phyloP scores from a whole-genome alignment of 805 yeast genomes.

The Candida taoyuanica region DNA sequence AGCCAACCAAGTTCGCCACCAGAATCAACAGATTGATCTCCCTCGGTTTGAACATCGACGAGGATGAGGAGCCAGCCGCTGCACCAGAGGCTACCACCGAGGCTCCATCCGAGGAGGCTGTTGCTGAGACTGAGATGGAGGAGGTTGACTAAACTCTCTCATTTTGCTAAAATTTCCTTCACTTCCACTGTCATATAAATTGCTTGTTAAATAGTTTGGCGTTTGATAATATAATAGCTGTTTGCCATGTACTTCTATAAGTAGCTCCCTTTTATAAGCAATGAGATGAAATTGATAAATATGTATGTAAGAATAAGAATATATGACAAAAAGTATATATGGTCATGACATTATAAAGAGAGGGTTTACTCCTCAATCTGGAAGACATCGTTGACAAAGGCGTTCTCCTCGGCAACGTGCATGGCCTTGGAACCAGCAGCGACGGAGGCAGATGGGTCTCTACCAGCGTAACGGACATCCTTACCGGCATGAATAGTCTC shows the following conservation, averaged over 20 bases:
- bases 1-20: constrained; percentile 94
- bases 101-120: constrained; percentile 47
- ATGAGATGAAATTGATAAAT: too few species aligned
- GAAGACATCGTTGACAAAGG: constrained; percentile 78
- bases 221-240: too few species aligned
- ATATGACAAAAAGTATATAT: background rate
- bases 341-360: constrained; percentile 1
- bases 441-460: constrained; percentile 97
- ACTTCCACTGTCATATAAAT: background rate
- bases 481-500: constrained; percentile 66
- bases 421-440: constrained; percentile 94
- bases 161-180: too few species aligned
- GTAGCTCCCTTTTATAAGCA: too few species aligned
- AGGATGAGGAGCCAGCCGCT: constrained; percentile 60
- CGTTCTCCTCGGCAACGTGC: constrained; percentile 86
- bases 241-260: too few species aligned
- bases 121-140: constrained; percentile 96
- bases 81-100: constrained; percentile 69
- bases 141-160: constrained; percentile 76
- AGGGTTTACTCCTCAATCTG: constrained; percentile 7
- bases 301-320: background rate
- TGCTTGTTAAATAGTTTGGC: background rate
- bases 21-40: constrained; percentile 98
- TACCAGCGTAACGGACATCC: constrained; percentile 82
- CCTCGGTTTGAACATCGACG: constrained; percentile 97